Evolutionary conservation across 2,329 filamentous ascomycete species (phyloP).

Genomic region (Epichloe baconii): DNA sequence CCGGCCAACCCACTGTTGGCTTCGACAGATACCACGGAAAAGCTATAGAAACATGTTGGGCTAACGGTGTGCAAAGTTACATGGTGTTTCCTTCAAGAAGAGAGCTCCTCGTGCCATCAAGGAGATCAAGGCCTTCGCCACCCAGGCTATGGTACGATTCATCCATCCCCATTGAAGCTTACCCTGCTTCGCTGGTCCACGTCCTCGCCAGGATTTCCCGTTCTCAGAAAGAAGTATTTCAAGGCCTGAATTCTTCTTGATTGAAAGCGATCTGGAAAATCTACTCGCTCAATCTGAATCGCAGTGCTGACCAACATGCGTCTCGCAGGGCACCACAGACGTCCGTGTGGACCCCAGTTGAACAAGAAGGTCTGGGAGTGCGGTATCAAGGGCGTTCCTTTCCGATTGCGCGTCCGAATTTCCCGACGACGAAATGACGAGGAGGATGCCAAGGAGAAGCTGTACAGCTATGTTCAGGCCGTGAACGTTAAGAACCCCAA

Average conservation of each 20-base stretch:
- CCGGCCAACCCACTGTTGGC: neutral
- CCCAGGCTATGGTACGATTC: conserved; percentile 81
- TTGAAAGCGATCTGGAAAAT: neutral
- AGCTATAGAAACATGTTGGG: neutral
- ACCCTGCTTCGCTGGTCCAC: neutral
- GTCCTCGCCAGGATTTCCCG: neutral
- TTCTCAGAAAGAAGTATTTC: neutral
- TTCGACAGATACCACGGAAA: conserved; percentile 3
- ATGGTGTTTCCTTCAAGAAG: conserved; percentile 99
- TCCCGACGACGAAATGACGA: conserved; percentile 99
- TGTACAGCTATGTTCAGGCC: conserved; percentile 99
- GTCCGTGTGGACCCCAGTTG: conserved; percentile 94
- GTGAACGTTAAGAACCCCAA: conserved; percentile 99
- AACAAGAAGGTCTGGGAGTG: conserved; percentile 99
- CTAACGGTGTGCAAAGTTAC: conserved; percentile 49
- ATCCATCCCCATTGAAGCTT: neutral
- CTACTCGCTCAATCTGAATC: neutral
- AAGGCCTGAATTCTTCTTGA: neutral
- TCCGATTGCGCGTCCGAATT: conserved; percentile 94
- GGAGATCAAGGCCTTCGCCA: conserved; percentile 95
- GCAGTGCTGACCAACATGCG: conserved; percentile 11
- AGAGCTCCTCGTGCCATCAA: conserved; percentile 96
- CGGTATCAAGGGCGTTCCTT: conserved; percentile 97
- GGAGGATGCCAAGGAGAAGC: conserved; percentile 98
- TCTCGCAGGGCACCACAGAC: conserved; percentile 73